Conservation (phyloP, 306 rosid genomes). For the Leucaena leucocephala region DNA sequence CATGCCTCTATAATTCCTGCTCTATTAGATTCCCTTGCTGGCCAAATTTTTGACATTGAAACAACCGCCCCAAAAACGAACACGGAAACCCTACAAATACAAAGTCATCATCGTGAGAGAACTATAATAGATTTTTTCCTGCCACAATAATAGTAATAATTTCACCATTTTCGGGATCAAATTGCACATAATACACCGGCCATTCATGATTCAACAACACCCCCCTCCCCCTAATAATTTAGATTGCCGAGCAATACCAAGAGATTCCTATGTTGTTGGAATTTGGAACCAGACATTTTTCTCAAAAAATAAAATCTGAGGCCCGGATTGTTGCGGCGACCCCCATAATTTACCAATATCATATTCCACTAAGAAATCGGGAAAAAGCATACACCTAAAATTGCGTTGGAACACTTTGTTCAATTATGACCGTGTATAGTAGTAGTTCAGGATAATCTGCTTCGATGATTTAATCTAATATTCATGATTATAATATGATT, state of each 20-base stretch:
- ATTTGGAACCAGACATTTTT: slow-evolving; percentile 13
- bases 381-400: background rate
- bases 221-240: background rate
- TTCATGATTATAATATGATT: background rate
- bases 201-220: slow-evolving; percentile 1
- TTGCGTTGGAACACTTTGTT: background rate
- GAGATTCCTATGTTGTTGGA: slow-evolving; percentile 19
- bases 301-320: background rate
- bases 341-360: no score
- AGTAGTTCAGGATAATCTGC: background rate
- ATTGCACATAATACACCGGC: background rate
- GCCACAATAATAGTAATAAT: background rate
- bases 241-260: slow-evolving; percentile 1
- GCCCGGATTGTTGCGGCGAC: slow-evolving; percentile 4
- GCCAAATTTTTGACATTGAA: background rate
- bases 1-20: slow-evolving; percentile 31
- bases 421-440: background rate
- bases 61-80: background rate
- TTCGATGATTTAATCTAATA: background rate
- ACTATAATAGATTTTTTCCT: background rate
- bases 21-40: background rate
- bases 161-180: background rate
- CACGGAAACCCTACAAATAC: background rate
- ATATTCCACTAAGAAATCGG: no score
- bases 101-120: background rate